phyloP scores from a whole-genome alignment of 805 yeast species.

The Candida golubevii region DNA sequence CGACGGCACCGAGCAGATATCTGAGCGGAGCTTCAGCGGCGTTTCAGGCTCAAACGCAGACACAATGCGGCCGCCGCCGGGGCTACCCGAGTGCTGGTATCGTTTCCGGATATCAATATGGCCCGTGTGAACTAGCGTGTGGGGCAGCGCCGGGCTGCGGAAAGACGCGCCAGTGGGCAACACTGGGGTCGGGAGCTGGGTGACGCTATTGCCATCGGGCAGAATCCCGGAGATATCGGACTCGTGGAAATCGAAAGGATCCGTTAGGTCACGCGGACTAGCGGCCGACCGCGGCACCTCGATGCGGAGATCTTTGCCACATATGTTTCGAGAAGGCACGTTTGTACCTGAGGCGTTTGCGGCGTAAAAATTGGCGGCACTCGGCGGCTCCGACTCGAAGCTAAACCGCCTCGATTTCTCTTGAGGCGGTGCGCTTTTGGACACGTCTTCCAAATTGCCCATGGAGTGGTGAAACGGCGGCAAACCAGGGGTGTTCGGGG shows the following conservation, averaged over 20 bases:
- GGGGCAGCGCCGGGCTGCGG: background rate
- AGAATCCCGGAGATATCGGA: slow-evolving; percentile 1
- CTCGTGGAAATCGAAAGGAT: slow-evolving; percentile 9
- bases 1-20: slow-evolving; percentile 3
- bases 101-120: slow-evolving; percentile 11
- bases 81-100: background rate
- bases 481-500: no score
- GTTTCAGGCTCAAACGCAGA: slow-evolving; percentile 13
- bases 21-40: slow-evolving; percentile 1
- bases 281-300: slow-evolving; percentile 7
- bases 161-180: slow-evolving; percentile 12
- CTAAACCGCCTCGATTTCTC: background rate
- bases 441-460: background rate
- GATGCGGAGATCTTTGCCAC: slow-evolving; percentile 6
- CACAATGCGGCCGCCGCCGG: slow-evolving; percentile 6
- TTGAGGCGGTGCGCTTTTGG: slow-evolving; percentile 1
- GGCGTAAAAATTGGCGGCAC: no score
- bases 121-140: background rate
- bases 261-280: slow-evolving; percentile 5
- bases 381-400: no score
- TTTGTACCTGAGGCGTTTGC: no score
- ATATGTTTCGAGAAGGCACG: no score
- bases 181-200: slow-evolving; percentile 47
- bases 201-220: slow-evolving; percentile 27
- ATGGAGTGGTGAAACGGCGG: no score